Percentiles rank a stretch among this genome's conserved stretches.
Conservation (phyloP, 1,139 yeast genomes). For the Saccharomyces hybrid region DNA sequence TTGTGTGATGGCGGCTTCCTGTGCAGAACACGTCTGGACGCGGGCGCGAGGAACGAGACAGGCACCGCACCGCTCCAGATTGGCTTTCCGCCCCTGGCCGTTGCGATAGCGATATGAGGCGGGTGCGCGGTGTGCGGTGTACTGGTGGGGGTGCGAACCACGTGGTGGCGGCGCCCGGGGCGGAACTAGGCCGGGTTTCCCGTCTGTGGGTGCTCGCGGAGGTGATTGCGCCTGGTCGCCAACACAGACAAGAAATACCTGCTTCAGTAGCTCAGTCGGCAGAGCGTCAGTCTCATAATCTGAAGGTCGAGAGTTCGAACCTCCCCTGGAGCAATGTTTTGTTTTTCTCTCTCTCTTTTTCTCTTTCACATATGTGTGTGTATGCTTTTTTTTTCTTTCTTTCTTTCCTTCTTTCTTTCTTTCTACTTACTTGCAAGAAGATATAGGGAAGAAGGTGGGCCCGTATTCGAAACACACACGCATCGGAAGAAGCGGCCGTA, state of each 20-base stretch:
- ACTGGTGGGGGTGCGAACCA: no score
- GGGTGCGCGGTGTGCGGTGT: no score
- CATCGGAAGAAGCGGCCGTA: no score
- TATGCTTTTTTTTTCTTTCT: neutral
- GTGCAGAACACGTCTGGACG: neutral
- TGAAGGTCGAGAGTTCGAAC: constrained; percentile 45
- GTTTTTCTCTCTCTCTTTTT: constrained; percentile 1
- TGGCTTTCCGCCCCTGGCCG: neutral
- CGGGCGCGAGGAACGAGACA: neutral
- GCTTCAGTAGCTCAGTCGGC: constrained; percentile 40
- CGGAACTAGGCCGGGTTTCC: no score
- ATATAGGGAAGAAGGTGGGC: no score
- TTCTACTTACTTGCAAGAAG: no score
- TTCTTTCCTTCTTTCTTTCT: neutral
- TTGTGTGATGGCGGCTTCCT: neutral
- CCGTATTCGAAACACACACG: no score
- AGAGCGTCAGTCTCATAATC: constrained; percentile 41
- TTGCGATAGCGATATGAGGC: neutral
- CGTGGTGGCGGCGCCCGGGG: no score
- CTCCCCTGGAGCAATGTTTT: constrained; percentile 48
- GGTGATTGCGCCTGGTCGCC: neutral
- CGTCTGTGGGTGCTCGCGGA: no score
- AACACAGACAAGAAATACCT: neutral
- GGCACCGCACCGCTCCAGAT: neutral
- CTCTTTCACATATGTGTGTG: no score